Percentiles rank a stretch among this genome's conserved stretches.
These are phyloP conservation scores for Colletotrichum plurivorum DNA, from an alignment of 2,329 filamentous ascomycete genomes.

Conservation along the genomic window DNA sequence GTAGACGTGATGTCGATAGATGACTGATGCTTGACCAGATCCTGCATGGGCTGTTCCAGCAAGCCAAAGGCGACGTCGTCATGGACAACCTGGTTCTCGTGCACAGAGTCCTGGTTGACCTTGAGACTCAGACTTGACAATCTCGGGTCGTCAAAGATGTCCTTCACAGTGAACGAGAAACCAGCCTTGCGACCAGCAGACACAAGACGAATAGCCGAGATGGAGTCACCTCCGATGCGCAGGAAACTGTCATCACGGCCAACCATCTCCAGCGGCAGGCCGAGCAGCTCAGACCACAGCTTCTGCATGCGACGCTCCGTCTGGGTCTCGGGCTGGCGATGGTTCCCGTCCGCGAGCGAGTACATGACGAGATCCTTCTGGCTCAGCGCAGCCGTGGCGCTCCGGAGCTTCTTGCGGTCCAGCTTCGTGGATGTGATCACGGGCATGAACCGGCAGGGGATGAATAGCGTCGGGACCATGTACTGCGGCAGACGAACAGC, in stretches of 20 bases:
- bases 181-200: constrained; percentile 37
- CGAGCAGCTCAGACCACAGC: constrained; percentile 8
- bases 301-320: constrained; percentile 3
- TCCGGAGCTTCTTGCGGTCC: constrained; percentile 33
- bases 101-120: constrained; percentile 19
- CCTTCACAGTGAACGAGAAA: constrained; percentile 43
- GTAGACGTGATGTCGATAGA: too few relatives aligned
- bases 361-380: constrained; percentile 3
- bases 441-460: constrained; percentile 41
- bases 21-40: too few relatives aligned
- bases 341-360: not conserved
- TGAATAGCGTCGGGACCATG: constrained; percentile 40
- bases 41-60: too few relatives aligned
- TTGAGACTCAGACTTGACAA: constrained; percentile 26
- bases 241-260: constrained; percentile 46
- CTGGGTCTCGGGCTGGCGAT: constrained; percentile 10
- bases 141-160: constrained; percentile 44
- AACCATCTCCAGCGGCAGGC: constrained; percentile 17
- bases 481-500: constrained; percentile 24
- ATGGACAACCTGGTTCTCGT: too few relatives aligned
- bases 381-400: constrained; percentile 21
- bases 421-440: constrained; percentile 40
- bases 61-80: too few relatives aligned
- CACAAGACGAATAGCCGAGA: constrained; percentile 31
- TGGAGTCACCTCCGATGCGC: constrained; percentile 48